Conservation (phyloP, 2,329 filamentous ascomycete genomes). For the Fusarium stilboides region DNA sequence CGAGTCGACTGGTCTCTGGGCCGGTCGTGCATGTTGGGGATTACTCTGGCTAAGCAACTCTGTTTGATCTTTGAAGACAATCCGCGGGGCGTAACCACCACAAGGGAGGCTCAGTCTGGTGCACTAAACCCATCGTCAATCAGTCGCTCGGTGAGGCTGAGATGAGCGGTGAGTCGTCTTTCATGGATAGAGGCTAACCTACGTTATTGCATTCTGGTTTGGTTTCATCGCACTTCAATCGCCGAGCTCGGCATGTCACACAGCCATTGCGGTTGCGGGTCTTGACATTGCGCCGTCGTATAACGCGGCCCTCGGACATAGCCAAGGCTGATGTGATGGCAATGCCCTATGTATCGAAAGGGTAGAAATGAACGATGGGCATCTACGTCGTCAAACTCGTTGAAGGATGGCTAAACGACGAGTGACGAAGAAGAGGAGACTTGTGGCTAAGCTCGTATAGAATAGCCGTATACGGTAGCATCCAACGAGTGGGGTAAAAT, state of each 20-base stretch:
- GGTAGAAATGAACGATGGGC: conserved; percentile 5
- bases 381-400: not conserved
- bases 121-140: not conserved
- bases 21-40: conserved; percentile 3
- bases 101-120: conserved; percentile 22
- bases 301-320: conserved; percentile 17
- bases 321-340: not conserved
- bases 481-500: conserved; percentile 12
- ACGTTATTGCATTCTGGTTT: conserved; percentile 35
- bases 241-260: conserved; percentile 31
- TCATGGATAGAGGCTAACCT: not conserved
- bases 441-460: not conserved
- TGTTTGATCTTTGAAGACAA: conserved; percentile 39
- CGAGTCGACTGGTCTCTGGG: not conserved
- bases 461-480: accelerated
- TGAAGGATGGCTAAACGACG: too few relatives aligned
- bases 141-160: not conserved
- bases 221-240: conserved; percentile 28
- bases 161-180: not conserved
- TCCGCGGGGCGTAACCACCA: conserved; percentile 29
- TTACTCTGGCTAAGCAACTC: conserved; percentile 16
- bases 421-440: not conserved
- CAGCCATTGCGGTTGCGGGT: conserved; percentile 32
- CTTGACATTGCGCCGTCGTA: conserved; percentile 23
- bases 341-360: not conserved